phyloP scores from a whole-genome alignment of 164 flowering plant genomes.

The Aristolochia californica region DNA sequence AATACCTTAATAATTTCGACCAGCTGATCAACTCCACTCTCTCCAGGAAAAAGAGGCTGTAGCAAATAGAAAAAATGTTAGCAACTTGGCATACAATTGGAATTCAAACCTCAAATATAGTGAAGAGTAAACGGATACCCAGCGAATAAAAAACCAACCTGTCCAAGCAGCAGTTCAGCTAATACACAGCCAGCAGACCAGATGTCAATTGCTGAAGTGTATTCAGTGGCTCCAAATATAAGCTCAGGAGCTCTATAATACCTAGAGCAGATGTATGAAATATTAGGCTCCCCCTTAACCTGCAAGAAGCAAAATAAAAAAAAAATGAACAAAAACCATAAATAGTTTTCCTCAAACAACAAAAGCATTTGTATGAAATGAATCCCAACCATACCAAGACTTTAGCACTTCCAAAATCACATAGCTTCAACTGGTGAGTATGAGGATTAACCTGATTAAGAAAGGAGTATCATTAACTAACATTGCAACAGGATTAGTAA shows the following conservation, averaged over 20 bases:
- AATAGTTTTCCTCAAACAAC: neutral
- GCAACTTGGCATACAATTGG: neutral
- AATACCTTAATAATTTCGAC: constrained; percentile 52
- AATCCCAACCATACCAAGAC: constrained; percentile 31
- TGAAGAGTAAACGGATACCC: neutral
- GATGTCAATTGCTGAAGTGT: constrained; percentile 59
- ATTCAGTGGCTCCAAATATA: constrained; percentile 60
- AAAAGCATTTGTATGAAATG: neutral
- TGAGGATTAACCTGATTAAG: constrained; percentile 34
- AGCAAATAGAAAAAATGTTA: neutral
- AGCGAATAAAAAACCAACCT: constrained; percentile 16
- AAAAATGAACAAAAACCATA: too few species aligned
- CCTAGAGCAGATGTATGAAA: constrained; percentile 56
- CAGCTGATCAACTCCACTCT: constrained; percentile 57
- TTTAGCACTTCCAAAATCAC: constrained; percentile 69
- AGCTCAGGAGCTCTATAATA: constrained; percentile 67
- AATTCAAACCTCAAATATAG: too few species aligned
- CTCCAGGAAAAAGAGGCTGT: constrained; percentile 65
- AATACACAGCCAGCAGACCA: constrained; percentile 73
- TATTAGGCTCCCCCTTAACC: constrained; percentile 57
- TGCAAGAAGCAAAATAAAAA: constrained; percentile 1
- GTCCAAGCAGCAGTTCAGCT: constrained; percentile 55
- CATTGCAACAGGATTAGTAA: too few species aligned
- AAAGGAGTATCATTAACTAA: too few species aligned
- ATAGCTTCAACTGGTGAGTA: constrained; percentile 50